phyloP scores from a whole-genome alignment of 164 flowering plant genomes.

The Vitis riparia region DNA sequence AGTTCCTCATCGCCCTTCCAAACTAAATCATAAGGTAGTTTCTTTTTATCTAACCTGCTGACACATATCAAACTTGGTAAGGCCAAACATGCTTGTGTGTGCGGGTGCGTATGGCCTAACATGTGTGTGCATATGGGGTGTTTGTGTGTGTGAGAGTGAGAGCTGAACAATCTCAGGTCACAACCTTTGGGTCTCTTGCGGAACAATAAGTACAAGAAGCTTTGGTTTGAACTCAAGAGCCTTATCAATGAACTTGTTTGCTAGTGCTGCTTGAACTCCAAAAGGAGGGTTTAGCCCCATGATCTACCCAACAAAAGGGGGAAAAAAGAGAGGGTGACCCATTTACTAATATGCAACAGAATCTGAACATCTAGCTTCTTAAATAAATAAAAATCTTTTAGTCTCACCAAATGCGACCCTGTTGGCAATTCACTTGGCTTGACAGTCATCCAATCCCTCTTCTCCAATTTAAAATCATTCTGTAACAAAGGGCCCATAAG shows the following conservation, averaged over 20 bases:
- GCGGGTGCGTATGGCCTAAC: no score
- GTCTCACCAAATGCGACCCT: conserved; percentile 73
- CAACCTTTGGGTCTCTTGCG: conserved; percentile 73
- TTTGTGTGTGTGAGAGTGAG: neutral
- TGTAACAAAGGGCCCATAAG: conserved; percentile 24
- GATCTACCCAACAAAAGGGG: conserved; percentile 41
- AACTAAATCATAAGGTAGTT: conserved; percentile 53
- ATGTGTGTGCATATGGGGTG: no score
- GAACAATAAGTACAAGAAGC: conserved; percentile 83
- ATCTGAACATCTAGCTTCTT: neutral
- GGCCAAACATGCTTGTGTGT: no score
- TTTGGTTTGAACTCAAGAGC: conserved; percentile 91
- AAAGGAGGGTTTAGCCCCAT: conserved; percentile 96
- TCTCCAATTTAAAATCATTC: conserved; percentile 77
- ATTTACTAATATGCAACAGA: neutral
- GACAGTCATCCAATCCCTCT: conserved; percentile 81
- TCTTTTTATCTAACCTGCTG: conserved; percentile 64
- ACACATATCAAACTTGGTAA: neutral
- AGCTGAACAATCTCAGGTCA: neutral
- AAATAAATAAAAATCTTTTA: no score
- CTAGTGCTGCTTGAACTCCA: conserved; percentile 67
- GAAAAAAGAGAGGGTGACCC: neutral
- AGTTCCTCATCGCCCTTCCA: conserved; percentile 62
- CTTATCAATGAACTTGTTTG: conserved; percentile 74
- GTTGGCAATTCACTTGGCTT: conserved; percentile 51